These are phyloP conservation scores for Alternaria sp. DNA, from an alignment of 2,329 filamentous ascomycete genomes.

Conservation along the genomic window DNA sequence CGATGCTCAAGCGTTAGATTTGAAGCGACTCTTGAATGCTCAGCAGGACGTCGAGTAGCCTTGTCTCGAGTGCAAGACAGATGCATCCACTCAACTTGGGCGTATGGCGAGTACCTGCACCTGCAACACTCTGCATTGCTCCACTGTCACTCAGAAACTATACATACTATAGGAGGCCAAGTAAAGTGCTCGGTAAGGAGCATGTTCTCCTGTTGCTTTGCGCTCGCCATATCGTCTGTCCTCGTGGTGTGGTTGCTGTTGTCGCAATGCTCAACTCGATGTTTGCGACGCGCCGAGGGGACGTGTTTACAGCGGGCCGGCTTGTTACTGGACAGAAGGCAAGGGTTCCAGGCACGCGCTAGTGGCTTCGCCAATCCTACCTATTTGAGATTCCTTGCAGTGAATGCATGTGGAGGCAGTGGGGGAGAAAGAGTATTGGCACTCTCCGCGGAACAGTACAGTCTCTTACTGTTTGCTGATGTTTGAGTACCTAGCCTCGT, in stretches of 20 bases:
- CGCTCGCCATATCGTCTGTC: slow-evolving; percentile 50
- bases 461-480: too few species aligned
- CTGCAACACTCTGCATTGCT: background rate
- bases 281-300: slow-evolving; percentile 32
- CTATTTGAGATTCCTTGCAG: background rate
- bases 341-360: slow-evolving; percentile 14
- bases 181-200: slow-evolving; percentile 95
- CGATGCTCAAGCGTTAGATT: background rate
- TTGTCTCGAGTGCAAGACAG: background rate
- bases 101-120: slow-evolving; percentile 15
- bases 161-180: slow-evolving; percentile 85
- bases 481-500: background rate
- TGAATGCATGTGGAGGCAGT: background rate
- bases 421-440: background rate
- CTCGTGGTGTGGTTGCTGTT: slow-evolving; percentile 6
- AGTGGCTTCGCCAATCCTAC: slow-evolving; percentile 10
- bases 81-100: background rate
- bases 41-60: background rate
- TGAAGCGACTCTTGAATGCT: background rate
- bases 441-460: background rate
- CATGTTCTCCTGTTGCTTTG: slow-evolving; percentile 59
- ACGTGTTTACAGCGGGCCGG: slow-evolving; percentile 30
- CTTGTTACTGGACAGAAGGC: slow-evolving; percentile 20
- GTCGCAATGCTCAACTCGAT: slow-evolving; percentile 19
- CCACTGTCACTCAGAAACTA: background rate